Evolutionary conservation across 2,329 filamentous ascomycete genomes (phyloP), one percentile per base, ranked within the genome.

Genomic region (Curvularia verruculosa): DNA sequence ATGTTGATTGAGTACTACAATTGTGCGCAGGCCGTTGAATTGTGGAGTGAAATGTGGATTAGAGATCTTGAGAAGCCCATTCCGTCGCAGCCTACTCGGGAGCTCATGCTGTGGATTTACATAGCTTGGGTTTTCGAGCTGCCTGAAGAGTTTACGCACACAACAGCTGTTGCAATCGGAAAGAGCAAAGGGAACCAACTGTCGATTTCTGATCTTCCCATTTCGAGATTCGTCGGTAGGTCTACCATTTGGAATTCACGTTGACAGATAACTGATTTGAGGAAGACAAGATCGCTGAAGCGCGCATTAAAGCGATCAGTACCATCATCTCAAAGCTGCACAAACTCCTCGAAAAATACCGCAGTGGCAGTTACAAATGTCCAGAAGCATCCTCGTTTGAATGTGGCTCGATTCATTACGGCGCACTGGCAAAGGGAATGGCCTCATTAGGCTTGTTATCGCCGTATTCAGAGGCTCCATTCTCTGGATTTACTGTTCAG

Each of bases 1-100:
- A 7, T 45, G 4, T 23, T 54, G 7, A 0, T 50, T 15, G 46
- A 54, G 15, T 50, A 39, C 15, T 50, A 50, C 23, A 3, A 54
- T 10, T 44, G 29, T 12, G 46, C 23, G 1, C 24, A 44, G 3
- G 39, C 39, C 0, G 13, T 54, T 5, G 29, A 29, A 23, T 12
- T 37, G 5, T 44, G 15, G 9, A 37, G 21, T 7, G 21, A 13
- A 3, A 19, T 4, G 1, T 31, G 3, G 18, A 24, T 15, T 12
- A 24, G 5, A 1, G 5, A 24, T 24, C 19, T 41, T 10, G 15
- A 2, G 4, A 0, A 4, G 9, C 7, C 13, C 1, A n/a, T 54
- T 15, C 21, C 26, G 5, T 10, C 15, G 13, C 6, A 15, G n/a
- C 36, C 41, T 23, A 49, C 28, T 19, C 52, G 37, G n/a, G n/a